phyloP scores from a whole-genome alignment of 208 protist genomes.

The Ichthyophonus hoferi region DNA sequence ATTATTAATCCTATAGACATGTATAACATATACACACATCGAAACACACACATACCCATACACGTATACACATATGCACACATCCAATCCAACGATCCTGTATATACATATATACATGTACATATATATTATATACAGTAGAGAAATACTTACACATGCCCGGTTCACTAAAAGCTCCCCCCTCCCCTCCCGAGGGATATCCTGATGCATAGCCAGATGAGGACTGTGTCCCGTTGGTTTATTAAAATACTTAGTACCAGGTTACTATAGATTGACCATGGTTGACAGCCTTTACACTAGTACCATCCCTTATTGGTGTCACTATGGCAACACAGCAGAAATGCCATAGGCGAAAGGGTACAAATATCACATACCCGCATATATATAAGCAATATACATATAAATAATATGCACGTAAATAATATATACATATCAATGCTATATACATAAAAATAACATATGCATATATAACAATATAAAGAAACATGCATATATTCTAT shows the following conservation, averaged over 20 bases:
- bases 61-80: background rate
- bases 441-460: no score
- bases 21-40: background rate
- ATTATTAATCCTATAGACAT: no score
- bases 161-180: background rate
- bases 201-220: background rate
- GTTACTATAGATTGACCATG: background rate
- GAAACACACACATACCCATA: background rate
- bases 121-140: background rate
- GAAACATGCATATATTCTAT: no score
- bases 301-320: background rate
- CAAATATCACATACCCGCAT: background rate
- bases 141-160: background rate
- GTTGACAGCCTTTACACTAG: background rate
- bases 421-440: no score
- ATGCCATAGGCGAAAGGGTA: background rate
- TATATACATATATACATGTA: background rate
- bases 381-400: background rate
- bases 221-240: background rate
- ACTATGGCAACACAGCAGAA: no score
- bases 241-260: background rate
- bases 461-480: no score
- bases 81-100: background rate
- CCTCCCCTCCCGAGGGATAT: background rate
- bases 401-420: no score